Percentiles rank a stretch among this genome's conserved stretches.
phyloP scores from a whole-genome alignment of 2,329 filamentous ascomycete species.

The Blastomyces emzantsi region DNA sequence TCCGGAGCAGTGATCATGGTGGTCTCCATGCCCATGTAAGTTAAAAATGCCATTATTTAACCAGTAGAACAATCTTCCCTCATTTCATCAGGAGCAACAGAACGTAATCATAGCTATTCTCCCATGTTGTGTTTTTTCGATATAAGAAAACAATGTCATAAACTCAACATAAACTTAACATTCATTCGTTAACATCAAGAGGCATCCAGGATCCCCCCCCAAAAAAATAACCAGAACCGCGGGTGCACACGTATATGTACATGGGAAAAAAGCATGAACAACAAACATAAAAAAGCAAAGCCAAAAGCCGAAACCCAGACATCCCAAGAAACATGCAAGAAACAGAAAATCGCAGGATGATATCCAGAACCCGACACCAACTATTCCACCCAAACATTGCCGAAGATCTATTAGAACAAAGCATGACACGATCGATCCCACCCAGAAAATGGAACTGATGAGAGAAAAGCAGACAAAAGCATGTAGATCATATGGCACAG shows the following conservation, averaged over 20 bases:
- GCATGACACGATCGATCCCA: slow-evolving; percentile 1
- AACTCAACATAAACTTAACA: not conserved
- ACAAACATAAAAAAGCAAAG: not conserved
- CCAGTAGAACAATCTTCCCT: too few species aligned
- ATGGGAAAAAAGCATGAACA: slow-evolving; percentile 1
- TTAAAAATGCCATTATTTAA: not conserved
- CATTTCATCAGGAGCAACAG: too few species aligned
- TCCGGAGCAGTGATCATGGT: slow-evolving; percentile 16
- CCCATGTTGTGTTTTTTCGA: not conserved
- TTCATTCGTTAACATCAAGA: slow-evolving; percentile 1
- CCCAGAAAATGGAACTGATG: not conserved
- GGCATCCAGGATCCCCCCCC: not conserved
- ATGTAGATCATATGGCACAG: not conserved
- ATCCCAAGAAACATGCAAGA: not conserved
- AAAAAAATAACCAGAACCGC: not conserved
- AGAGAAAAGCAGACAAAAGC: not conserved
- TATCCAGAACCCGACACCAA: not conserved
- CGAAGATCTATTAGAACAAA: slow-evolving; percentile 4
- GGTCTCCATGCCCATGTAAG: slow-evolving; percentile 8
- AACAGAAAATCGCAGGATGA: not conserved
- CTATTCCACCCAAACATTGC: slow-evolving; percentile 4
- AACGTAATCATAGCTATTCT: too few species aligned
- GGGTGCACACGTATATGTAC: not conserved
- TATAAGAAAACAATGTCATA: not conserved
- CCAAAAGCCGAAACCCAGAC: not conserved